Evolutionary conservation across 2,329 filamentous ascomycete genomes (phyloP), one percentile per base, ranked within the genome.

Genomic region (Albophoma yamanashiensis): DNA sequence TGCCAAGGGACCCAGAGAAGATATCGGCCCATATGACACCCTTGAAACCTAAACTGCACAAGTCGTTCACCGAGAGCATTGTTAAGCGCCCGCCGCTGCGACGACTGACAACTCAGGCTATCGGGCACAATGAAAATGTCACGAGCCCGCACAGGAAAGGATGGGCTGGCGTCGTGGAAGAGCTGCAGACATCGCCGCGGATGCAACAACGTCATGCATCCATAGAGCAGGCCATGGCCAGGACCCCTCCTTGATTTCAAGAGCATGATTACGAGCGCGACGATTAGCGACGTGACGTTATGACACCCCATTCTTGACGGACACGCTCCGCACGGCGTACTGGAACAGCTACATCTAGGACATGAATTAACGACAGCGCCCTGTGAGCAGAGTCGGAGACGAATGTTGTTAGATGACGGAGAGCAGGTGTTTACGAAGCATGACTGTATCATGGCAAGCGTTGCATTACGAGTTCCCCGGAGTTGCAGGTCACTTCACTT

Each of bases 121-220:
- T 83, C 62, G 79, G 82, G 11, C 79, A 82, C 64, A 76, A 75
- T 63, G 79, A 82, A 57, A 75, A 76, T 53, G 72, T 78, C 40
- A 75, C 75, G 53, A 73, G 73, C 45, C 74, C 73, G 25, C 81
- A 83, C 58, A 79, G 79, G 59, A 73, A 74, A 62, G 83, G 83
- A 34, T 88, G 85, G 85, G 81, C 82, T 25, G 83, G 83, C 34
- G 84, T 88, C 7, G 82, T 88, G 27, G 76, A 82, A 59, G 85
- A 88, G 66, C 73, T 88, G 57, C 84, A 87, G 68, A 80, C 74
- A 59, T 85, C 82, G 31, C 85, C 84, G 2, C 70, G 80, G 60
- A 79, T 88, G 75, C 82, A 84, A 57, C 81, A 84, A 66, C 78
- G 85, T 20, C 83, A 84, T 67, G 81, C 82, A n/a, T 85, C 81